Percentiles rank a stretch among this genome's conserved stretches.
Conservation (phyloP, 805 yeast species). For the Lachancea thermotolerans region DNA sequence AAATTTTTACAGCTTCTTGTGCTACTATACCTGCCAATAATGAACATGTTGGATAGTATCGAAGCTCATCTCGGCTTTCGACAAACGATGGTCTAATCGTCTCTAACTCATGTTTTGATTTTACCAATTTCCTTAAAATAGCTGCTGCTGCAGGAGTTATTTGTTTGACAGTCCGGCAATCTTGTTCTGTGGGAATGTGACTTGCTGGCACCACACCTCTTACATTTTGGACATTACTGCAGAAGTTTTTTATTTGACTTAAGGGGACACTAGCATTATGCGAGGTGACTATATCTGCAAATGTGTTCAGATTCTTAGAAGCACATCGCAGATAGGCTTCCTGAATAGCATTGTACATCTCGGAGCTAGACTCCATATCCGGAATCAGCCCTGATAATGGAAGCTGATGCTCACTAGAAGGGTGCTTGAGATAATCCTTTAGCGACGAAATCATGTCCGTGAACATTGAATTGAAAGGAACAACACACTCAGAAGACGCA, state of each 20-base stretch:
- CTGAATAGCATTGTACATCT: slow-evolving; percentile 52
- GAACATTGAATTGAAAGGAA: background rate
- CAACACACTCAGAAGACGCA: no score
- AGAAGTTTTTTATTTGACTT: slow-evolving; percentile 42
- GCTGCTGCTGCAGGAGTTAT: background rate
- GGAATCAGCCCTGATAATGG: slow-evolving; percentile 75
- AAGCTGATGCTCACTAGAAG: slow-evolving; percentile 35
- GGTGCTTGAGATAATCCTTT: slow-evolving; percentile 37
- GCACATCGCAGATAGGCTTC: slow-evolving; percentile 52
- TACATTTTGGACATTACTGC: slow-evolving; percentile 53
- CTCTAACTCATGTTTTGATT: no score
- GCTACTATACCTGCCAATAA: slow-evolving; percentile 79
- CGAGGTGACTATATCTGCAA: slow-evolving; percentile 14
- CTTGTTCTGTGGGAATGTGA: background rate
- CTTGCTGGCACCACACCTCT: slow-evolving; percentile 4
- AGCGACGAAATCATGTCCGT: slow-evolving; percentile 44
- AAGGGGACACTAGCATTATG: slow-evolving; percentile 30
- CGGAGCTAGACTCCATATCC: slow-evolving; percentile 81
- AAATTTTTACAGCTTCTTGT: slow-evolving; percentile 71
- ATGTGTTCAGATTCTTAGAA: slow-evolving; percentile 37
- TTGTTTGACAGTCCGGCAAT: background rate
- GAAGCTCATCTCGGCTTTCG: background rate
- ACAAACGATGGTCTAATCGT: no score
- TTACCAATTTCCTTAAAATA: background rate
- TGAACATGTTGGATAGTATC: slow-evolving; percentile 25